Percentiles rank a stretch among this genome's conserved stretches.
These are phyloP conservation scores for Apiotrichum akiyoshidainum DNA, from an alignment of 1,284 basidiomycete species.

Conservation along the genomic window DNA sequence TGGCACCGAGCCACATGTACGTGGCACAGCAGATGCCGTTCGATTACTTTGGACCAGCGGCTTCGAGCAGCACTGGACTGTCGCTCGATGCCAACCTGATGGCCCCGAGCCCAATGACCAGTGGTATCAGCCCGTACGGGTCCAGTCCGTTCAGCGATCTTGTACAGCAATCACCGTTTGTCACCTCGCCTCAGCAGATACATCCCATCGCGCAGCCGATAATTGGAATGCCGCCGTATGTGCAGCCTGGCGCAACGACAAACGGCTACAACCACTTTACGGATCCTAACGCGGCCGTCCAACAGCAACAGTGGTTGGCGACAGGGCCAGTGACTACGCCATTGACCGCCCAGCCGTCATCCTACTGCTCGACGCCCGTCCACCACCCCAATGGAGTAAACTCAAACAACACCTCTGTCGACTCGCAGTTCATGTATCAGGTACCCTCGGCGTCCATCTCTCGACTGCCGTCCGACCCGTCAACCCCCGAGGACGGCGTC, in stretches of 20 bases:
- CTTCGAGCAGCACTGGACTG: neutral
- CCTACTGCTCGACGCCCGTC: neutral
- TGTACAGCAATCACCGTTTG: slow-evolving; percentile 10
- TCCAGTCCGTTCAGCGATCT: slow-evolving; percentile 8
- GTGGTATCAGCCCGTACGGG: neutral
- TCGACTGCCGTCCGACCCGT: slow-evolving; percentile 1
- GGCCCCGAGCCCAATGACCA: neutral
- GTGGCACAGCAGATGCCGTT: neutral
- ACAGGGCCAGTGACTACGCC: too few relatives aligned
- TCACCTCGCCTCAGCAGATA: neutral
- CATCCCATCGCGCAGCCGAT: slow-evolving; percentile 11
- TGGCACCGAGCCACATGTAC: neutral
- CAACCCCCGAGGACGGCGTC: slow-evolving; percentile 19
- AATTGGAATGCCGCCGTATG: slow-evolving; percentile 20
- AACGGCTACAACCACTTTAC: neutral
- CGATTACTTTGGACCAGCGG: neutral
- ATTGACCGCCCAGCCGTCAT: neutral
- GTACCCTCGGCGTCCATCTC: slow-evolving; percentile 2
- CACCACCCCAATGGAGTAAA: too few relatives aligned
- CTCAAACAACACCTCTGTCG: neutral
- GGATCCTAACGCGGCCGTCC: slow-evolving; percentile 1
- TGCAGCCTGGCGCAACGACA: neutral
- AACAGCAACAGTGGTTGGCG: slow-evolving; percentile 2
- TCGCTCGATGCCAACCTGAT: neutral
- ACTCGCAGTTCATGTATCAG: neutral